A percentile compares a stretch with the other conserved stretches of the same genome.
These are phyloP conservation scores for Coemansia sp. DNA, from an alignment of 192 early-diverging fungal species.

Conservation along the genomic window DNA sequence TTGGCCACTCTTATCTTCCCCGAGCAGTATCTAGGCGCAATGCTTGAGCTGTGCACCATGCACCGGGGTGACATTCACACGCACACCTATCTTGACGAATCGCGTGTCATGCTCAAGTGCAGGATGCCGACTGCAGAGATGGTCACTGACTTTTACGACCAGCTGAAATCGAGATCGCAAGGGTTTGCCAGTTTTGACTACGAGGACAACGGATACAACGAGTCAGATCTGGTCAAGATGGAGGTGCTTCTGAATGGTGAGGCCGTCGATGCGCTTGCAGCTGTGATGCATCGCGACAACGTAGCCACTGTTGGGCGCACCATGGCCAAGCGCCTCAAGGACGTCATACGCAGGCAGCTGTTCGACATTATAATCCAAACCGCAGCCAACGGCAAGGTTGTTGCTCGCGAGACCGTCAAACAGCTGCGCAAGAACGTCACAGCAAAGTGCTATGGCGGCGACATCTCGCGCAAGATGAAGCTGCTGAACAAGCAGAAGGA, in stretches of 20 bases:
- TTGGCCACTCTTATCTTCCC: constrained; percentile 91
- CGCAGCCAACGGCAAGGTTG: constrained; percentile 75
- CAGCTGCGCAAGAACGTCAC: constrained; percentile 94
- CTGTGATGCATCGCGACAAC: constrained; percentile 78
- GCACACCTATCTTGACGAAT: constrained; percentile 85
- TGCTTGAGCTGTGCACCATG: constrained; percentile 72
- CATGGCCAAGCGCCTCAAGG: constrained; percentile 80
- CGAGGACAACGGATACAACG: constrained; percentile 86
- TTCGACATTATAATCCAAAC: constrained; percentile 96
- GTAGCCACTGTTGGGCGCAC: constrained; percentile 73
- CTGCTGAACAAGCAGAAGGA: constrained; percentile 92
- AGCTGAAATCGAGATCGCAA: constrained; percentile 85
- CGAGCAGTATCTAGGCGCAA: constrained; percentile 69
- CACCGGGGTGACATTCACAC: constrained; percentile 82
- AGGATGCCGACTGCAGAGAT: constrained; percentile 89
- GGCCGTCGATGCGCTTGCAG: constrained; percentile 88
- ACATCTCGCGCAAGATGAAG: constrained; percentile 97
- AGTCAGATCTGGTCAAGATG: constrained; percentile 89
- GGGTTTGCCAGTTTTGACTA: constrained; percentile 91
- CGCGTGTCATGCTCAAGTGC: constrained; percentile 83
- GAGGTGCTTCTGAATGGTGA: constrained; percentile 89
- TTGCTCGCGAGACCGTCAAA: constrained; percentile 82
- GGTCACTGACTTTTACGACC: constrained; percentile 93
- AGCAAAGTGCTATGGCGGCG: constrained; percentile 96
- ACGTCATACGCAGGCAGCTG: constrained; percentile 82